A percentile compares a stretch with the other conserved stretches of the same genome.
phyloP scores from a whole-genome alignment of 495 filamentous ascomycete species.

The Glonium stellatum region DNA sequence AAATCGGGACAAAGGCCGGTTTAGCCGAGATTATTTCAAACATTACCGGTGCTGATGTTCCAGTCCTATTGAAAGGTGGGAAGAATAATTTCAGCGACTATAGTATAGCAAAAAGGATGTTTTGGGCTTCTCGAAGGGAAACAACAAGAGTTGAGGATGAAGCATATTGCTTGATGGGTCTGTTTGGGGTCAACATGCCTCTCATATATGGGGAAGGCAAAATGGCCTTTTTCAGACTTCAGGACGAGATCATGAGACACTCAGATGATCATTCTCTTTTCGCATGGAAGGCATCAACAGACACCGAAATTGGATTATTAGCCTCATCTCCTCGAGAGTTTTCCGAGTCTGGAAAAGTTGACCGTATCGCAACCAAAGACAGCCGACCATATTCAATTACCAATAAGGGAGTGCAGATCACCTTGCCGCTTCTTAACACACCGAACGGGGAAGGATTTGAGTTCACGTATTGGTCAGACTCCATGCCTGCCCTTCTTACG shows the following conservation, averaged over 20 bases:
- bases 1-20: conserved; percentile 15
- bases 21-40: conserved; percentile 14
- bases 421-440: too few species aligned
- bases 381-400: too few species aligned
- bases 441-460: too few species aligned
- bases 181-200: conserved; percentile 9
- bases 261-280: conserved; percentile 1
- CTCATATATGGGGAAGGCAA: not conserved
- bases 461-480: too few species aligned
- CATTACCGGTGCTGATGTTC: conserved; percentile 10
- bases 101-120: conserved; percentile 1
- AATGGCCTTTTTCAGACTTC: conserved; percentile 3
- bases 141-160: conserved; percentile 6
- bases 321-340: not conserved
- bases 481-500: too few species aligned
- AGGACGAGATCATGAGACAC: conserved; percentile 1
- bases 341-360: not conserved
- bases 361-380: too few species aligned
- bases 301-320: not conserved
- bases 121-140: not conserved
- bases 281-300: not conserved
- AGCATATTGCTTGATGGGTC: conserved; percentile 10
- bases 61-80: conserved; percentile 8
- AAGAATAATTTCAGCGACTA: conserved; percentile 8
- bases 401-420: too few species aligned